A percentile compares a stretch with the other conserved stretches of the same genome.
These are phyloP conservation scores for Perilla frutescens DNA, from an alignment of 257 asterid genomes.

Conservation along the genomic window DNA sequence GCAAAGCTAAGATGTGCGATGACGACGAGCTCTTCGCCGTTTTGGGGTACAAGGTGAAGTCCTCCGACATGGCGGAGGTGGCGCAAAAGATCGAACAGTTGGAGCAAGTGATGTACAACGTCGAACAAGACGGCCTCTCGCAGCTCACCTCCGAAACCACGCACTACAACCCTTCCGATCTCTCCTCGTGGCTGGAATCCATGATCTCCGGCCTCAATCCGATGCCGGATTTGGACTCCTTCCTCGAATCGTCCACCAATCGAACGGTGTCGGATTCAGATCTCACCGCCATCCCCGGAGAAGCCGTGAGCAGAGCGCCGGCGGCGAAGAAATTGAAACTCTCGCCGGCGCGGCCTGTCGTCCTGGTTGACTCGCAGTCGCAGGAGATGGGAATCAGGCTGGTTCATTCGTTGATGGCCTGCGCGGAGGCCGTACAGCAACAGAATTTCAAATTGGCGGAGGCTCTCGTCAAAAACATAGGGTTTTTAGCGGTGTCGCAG, in stretches of 20 bases:
- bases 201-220: conserved; percentile 75
- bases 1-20: conserved; percentile 52
- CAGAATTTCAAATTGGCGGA: conserved; percentile 72
- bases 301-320: conserved; percentile 28
- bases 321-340: conserved; percentile 52
- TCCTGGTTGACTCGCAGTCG: conserved; percentile 79
- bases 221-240: conserved; percentile 40
- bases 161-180: conserved; percentile 87
- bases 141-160: conserved; percentile 62
- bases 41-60: conserved; percentile 64
- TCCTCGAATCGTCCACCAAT: conserved; percentile 40
- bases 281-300: conserved; percentile 80
- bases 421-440: conserved; percentile 82
- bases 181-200: conserved; percentile 78
- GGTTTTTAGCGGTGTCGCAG: conserved; percentile 73
- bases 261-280: conserved; percentile 57
- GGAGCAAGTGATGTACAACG: conserved; percentile 58
- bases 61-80: conserved; percentile 72
- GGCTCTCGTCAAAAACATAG: conserved; percentile 68
- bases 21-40: conserved; percentile 65
- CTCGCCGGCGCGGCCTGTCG: conserved; percentile 53
- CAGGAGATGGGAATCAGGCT: conserved; percentile 84
- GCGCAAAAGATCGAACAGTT: conserved; percentile 74
- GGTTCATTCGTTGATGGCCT: conserved; percentile 82
- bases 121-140: conserved; percentile 46